Percentiles rank a stretch among this genome's conserved stretches.
Evolutionary conservation across 108 stramenopile genomes (phyloP).

Genomic region (Heterococcus sp.): DNA sequence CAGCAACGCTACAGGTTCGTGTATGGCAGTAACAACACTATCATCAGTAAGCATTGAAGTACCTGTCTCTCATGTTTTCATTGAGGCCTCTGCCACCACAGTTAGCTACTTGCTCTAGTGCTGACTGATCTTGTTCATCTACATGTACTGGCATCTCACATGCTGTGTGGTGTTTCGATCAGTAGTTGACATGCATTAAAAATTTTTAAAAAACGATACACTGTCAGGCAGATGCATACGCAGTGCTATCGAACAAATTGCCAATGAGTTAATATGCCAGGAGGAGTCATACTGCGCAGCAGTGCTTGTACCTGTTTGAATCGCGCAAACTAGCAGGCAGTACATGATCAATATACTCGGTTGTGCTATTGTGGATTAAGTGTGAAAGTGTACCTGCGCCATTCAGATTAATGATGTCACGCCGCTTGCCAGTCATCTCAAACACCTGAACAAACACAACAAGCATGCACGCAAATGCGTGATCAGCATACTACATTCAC

Average conservation of each 20-base stretch:
- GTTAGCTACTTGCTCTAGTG: not conserved
- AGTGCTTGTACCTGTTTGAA: not conserved
- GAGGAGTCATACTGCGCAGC: not conserved
- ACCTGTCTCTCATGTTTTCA: not conserved
- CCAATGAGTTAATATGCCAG: not conserved
- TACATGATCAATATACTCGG: not conserved
- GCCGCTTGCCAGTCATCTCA: slow-evolving; percentile 28
- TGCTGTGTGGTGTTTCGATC: not conserved
- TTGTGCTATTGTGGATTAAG: not conserved
- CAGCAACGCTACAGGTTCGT: too few relatives aligned
- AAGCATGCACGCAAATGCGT: too few relatives aligned
- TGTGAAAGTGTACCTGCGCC: slow-evolving; percentile 5
- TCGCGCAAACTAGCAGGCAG: not conserved
- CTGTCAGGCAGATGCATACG: not conserved
- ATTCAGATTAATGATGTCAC: slow-evolving; percentile 40
- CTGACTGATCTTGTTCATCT: not conserved
- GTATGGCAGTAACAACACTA: too few relatives aligned
- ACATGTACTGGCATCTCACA: not conserved
- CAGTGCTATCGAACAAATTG: not conserved
- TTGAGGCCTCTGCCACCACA: not conserved
- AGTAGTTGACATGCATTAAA: not conserved
- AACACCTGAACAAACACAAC: slow-evolving; percentile 3
- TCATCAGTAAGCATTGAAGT: too few relatives aligned
- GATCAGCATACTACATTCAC: too few relatives aligned
- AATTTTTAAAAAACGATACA: not conserved